phyloP scores from a whole-genome alignment of 1,284 basidiomycete genomes.

The Mycocalia duriaeana region DNA sequence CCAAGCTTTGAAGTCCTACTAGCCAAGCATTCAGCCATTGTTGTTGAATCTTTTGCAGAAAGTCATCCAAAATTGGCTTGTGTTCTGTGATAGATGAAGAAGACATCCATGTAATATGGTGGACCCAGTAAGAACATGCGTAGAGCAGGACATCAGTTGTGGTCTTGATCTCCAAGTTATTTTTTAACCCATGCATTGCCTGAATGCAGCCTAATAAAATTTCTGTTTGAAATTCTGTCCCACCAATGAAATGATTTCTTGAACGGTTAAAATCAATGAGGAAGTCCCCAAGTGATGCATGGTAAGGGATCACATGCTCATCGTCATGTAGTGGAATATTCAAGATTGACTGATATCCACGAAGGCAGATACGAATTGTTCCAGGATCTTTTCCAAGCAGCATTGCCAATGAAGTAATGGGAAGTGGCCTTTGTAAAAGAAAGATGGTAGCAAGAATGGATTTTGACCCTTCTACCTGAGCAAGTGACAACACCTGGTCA shows the following conservation, averaged over 20 bases:
- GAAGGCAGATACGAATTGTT: background rate
- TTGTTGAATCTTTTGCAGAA: background rate
- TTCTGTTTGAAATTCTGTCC: background rate
- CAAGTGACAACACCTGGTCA: background rate
- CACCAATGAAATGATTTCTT: background rate
- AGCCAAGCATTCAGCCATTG: background rate
- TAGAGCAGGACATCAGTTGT: background rate
- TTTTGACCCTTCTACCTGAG: background rate
- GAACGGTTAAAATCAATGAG: background rate
- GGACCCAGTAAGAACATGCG: background rate
- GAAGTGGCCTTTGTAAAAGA: background rate
- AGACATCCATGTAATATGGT: background rate
- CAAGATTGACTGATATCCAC: background rate
- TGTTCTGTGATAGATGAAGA: background rate
- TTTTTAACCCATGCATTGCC: background rate
- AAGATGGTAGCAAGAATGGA: background rate
- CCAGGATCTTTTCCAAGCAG: background rate
- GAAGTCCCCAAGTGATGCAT: background rate
- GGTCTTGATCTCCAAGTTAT: background rate
- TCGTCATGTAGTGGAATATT: background rate
- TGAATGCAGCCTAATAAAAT: background rate
- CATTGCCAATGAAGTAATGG: background rate
- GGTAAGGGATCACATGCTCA: background rate
- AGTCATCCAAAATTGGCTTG: background rate
- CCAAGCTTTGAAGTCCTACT: background rate